phyloP scores from a whole-genome alignment of 495 filamentous ascomycete genomes.

The Penicillium robsamsonii region DNA sequence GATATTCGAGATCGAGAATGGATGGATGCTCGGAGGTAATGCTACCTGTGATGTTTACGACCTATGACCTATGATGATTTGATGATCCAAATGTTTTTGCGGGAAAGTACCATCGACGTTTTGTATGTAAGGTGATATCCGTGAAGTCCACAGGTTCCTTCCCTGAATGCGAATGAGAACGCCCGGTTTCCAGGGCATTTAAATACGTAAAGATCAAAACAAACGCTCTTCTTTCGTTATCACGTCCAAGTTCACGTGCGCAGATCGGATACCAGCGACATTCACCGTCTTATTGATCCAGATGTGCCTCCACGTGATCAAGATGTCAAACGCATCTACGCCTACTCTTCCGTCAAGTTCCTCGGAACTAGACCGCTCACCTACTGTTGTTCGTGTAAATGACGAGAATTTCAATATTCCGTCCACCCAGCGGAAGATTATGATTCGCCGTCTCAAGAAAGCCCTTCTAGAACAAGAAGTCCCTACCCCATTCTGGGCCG shows the following conservation, averaged over 20 bases:
- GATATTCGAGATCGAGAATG: constrained; percentile 26
- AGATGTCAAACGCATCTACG: not conserved
- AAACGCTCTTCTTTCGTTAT: not conserved
- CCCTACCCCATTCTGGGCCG: constrained; percentile 13
- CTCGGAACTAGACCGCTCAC: not conserved
- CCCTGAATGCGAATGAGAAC: not conserved
- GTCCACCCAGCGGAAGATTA: not conserved
- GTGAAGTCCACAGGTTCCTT: not conserved
- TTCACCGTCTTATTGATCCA: not conserved
- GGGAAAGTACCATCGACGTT: not conserved
- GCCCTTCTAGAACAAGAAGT: not conserved
- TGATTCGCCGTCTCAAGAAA: constrained; percentile 5
- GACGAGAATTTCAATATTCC: constrained; percentile 8
- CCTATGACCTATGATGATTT: not conserved
- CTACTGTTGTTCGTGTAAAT: not conserved
- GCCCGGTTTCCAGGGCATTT: not conserved
- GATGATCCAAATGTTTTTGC: not conserved
- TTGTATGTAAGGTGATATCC: not conserved
- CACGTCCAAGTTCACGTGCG: not conserved
- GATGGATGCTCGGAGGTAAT: constrained; percentile 15
- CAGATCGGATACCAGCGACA: not conserved
- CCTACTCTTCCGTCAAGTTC: not conserved
- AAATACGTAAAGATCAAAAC: not conserved
- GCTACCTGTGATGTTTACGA: not conserved
- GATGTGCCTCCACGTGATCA: not conserved